A percentile compares a stretch with the other conserved stretches of the same genome.
Conservation (phyloP, 345 rosid species). For the Salix suchowensis region DNA sequence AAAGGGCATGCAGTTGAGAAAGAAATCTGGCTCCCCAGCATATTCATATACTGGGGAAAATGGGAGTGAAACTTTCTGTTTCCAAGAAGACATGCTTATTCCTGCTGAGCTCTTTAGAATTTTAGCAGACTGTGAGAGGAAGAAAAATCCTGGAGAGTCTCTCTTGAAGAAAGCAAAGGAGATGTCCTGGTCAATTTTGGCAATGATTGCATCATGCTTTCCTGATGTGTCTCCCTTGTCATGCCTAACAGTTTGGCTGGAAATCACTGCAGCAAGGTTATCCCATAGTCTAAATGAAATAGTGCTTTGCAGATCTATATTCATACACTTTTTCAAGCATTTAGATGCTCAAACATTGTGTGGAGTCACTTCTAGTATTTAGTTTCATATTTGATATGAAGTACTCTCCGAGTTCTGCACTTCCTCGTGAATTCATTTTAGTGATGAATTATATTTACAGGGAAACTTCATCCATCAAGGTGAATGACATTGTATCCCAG, state of each 20-base stretch:
- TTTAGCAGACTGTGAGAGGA: constrained; percentile 88
- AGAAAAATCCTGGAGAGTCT: constrained; percentile 70
- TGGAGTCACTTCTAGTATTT: neutral
- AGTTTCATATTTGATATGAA: neutral
- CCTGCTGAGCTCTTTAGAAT: constrained; percentile 83
- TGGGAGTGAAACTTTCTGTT: constrained; percentile 39
- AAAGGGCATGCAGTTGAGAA: constrained; percentile 72
- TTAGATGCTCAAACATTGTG: neutral
- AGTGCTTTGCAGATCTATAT: neutral
- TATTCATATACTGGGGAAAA: constrained; percentile 40
- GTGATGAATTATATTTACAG: constrained; percentile 33
- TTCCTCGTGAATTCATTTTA: neutral
- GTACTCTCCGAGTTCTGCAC: neutral
- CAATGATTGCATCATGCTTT: constrained; percentile 93
- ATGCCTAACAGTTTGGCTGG: constrained; percentile 93
- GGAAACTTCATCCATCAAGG: constrained; percentile 96
- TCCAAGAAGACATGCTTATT: constrained; percentile 50
- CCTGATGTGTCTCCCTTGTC: constrained; percentile 75
- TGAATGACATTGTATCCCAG: constrained; percentile 81
- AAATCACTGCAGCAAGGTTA: constrained; percentile 97
- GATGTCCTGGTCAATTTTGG: constrained; percentile 92
- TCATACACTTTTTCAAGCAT: constrained; percentile 2
- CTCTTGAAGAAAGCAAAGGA: constrained; percentile 87
- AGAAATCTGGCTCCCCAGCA: constrained; percentile 48
- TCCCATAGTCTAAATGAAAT: constrained; percentile 3